Evolutionary conservation across 202 grass and related monocot genomes (phyloP).

Genomic region (Hordeum pubiflorum): DNA sequence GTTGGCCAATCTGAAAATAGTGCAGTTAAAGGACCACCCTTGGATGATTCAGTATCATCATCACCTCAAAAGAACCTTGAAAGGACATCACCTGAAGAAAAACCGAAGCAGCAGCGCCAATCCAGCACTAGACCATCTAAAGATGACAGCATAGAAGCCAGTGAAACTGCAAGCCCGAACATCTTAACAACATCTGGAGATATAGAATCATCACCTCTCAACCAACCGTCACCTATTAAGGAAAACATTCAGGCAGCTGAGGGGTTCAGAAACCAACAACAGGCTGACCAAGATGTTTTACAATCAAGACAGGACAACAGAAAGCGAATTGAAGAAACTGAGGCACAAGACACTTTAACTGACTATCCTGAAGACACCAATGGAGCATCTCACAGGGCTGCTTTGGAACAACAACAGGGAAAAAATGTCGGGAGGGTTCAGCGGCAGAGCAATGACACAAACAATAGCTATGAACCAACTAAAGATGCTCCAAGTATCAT

Average conservation of each 20-base stretch:
- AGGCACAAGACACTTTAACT: background rate
- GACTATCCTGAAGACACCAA: too few species aligned
- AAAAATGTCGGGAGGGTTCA: too few species aligned
- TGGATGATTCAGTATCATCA: background rate
- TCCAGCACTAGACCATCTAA: background rate
- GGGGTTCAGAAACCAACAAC: background rate
- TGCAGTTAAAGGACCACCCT: background rate
- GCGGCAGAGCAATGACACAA: too few species aligned
- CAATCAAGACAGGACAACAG: background rate
- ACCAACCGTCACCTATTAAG: background rate
- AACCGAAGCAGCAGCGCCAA: background rate
- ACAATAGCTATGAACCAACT: too few species aligned
- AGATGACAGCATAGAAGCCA: background rate
- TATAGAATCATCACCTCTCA: background rate
- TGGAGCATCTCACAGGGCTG: too few species aligned
- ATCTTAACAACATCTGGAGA: background rate
- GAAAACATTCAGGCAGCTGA: background rate
- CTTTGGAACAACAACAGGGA: too few species aligned
- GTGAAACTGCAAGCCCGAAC: background rate
- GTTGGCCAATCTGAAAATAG: background rate
- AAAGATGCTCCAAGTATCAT: background rate
- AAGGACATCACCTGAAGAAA: background rate
- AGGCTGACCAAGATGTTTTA: background rate
- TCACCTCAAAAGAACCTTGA: background rate
- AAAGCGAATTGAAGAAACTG: slow-evolving; percentile 15